Percentiles rank a stretch among this genome's conserved stretches.
Evolutionary conservation across 2,329 filamentous ascomycete genomes (phyloP).

Genomic region (Fusarium fracticaudum): DNA sequence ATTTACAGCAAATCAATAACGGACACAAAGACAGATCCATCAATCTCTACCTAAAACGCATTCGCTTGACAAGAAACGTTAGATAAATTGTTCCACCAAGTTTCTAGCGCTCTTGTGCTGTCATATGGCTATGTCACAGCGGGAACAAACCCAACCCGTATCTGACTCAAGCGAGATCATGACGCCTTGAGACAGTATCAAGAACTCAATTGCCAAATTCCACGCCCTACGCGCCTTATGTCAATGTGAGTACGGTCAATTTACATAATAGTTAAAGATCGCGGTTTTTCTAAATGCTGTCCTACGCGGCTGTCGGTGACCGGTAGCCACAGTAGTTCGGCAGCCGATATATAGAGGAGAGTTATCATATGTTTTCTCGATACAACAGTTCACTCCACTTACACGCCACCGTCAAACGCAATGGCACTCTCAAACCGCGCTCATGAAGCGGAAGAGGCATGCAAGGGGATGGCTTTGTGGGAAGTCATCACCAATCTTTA

Average conservation of each 20-base stretch:
- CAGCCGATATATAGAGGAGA: background rate
- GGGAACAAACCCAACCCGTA: background rate
- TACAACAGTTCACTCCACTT: background rate
- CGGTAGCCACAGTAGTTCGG: constrained; percentile 10
- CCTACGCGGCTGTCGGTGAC: constrained; percentile 22
- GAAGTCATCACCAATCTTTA: constrained; percentile 57
- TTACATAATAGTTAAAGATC: background rate
- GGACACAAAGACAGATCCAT: background rate
- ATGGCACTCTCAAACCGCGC: constrained; percentile 47
- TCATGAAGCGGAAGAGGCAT: constrained; percentile 40
- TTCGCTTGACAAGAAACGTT: background rate
- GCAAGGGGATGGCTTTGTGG: constrained; percentile 49
- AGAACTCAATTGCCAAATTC: background rate
- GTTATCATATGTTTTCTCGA: background rate
- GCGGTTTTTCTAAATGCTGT: background rate
- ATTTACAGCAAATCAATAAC: background rate
- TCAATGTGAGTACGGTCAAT: background rate
- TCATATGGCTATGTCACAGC: background rate
- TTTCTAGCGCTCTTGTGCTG: background rate
- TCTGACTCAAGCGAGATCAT: background rate
- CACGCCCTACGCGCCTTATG: background rate
- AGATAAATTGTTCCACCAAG: background rate
- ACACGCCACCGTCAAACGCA: background rate
- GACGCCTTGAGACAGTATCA: background rate
- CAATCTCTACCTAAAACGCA: background rate